A percentile compares a stretch with the other conserved stretches of the same genome.
phyloP scores from a whole-genome alignment of 2,329 filamentous ascomycete species.

The Aspergillus pseudonomiae region DNA sequence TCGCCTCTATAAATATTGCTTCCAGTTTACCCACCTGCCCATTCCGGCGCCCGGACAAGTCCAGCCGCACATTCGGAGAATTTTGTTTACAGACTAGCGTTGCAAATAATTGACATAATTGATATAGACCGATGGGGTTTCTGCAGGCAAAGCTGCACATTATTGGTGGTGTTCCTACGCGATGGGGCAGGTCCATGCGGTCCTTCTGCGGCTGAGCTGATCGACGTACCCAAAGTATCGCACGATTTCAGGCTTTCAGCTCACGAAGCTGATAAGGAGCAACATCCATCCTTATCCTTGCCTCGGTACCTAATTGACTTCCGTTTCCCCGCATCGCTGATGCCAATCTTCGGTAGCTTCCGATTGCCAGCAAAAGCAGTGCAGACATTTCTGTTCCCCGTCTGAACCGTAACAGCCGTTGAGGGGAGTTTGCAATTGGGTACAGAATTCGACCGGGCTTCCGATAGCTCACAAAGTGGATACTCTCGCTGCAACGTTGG shows the following conservation, averaged over 20 bases:
- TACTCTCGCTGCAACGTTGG: background rate
- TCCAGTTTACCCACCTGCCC: background rate
- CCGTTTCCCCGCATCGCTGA: background rate
- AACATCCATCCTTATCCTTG: background rate
- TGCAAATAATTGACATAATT: background rate
- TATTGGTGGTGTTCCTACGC: background rate
- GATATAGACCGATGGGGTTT: background rate
- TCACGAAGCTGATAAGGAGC: background rate
- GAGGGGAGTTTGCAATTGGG: too few relatives aligned
- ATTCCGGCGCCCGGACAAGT: background rate
- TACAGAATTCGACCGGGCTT: background rate
- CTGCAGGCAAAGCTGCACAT: background rate
- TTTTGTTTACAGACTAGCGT: background rate
- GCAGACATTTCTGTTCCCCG: background rate
- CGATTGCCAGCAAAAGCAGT: background rate
- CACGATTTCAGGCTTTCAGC: background rate
- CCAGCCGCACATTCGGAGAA: background rate
- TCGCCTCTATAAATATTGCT: background rate
- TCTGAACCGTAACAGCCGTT: too few relatives aligned
- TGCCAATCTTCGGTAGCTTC: background rate
- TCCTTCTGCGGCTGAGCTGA: background rate
- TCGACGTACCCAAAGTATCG: background rate
- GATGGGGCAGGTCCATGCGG: slow-evolving; percentile 12
- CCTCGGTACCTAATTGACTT: background rate
- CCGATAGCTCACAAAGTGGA: background rate